Percentiles rank a stretch among this genome's conserved stretches.
phyloP scores from a whole-genome alignment of 75 land plant genomes.

The Isoetes taiwanensis region DNA sequence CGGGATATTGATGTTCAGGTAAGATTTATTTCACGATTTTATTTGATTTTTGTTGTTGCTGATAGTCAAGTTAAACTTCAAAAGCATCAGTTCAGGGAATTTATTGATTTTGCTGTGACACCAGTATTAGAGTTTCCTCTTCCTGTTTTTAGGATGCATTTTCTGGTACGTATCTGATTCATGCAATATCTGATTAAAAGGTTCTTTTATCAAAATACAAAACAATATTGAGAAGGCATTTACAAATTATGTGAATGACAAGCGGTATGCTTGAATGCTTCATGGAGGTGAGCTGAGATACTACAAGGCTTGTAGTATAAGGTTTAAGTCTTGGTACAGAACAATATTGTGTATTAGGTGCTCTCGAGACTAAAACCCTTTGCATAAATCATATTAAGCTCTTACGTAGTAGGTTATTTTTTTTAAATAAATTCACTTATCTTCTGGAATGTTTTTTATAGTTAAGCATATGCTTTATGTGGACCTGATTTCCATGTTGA shows the following conservation, averaged over 20 bases:
- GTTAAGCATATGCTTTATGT: background rate
- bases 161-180: background rate
- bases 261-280: background rate
- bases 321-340: too few species aligned
- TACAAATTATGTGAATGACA: background rate
- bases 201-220: background rate
- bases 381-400: background rate
- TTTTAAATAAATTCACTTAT: background rate
- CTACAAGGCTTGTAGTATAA: background rate
- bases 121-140: background rate
- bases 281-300: background rate
- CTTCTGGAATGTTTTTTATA: background rate
- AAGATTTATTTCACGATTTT: background rate
- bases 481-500: background rate
- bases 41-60: background rate
- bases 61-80: background rate
- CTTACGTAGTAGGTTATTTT: background rate
- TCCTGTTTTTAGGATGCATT: background rate
- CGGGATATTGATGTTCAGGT: constrained; percentile 97
- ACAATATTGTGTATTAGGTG: too few species aligned
- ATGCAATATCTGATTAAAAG: background rate
- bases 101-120: background rate
- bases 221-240: too few species aligned
- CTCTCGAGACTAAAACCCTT: too few species aligned
- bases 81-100: background rate